Percentiles rank a stretch among this genome's conserved stretches.
Evolutionary conservation across 2,329 filamentous ascomycete genomes (phyloP).

Genomic region (Fusarium ambrosium): DNA sequence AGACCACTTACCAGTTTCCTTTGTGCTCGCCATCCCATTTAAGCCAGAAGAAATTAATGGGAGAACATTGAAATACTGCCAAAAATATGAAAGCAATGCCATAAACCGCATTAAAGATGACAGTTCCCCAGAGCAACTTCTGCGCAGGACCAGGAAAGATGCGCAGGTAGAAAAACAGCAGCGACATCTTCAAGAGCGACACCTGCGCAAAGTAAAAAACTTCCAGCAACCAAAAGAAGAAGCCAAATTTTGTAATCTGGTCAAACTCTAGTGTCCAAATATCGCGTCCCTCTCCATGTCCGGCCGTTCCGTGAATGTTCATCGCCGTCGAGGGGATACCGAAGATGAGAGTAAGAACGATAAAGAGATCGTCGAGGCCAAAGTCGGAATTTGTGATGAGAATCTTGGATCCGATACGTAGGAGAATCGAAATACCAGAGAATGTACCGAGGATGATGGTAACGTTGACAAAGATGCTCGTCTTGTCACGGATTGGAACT

Average conservation of each 20-base stretch:
- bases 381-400: constrained; percentile 27
- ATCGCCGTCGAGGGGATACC: constrained; percentile 32
- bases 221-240: constrained; percentile 32
- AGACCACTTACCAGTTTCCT: constrained; percentile 52
- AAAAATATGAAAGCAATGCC: constrained; percentile 51
- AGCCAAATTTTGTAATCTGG: constrained; percentile 28
- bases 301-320: constrained; percentile 33
- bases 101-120: constrained; percentile 34
- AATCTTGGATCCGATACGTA: constrained; percentile 36
- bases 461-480: constrained; percentile 24
- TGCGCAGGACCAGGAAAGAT: constrained; percentile 31
- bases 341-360: constrained; percentile 17
- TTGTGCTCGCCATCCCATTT: constrained; percentile 56
- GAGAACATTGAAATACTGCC: constrained; percentile 55
- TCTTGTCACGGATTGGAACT: constrained; percentile 30
- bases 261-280: constrained; percentile 34
- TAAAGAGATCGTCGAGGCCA: constrained; percentile 38
- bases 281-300: constrained; percentile 31
- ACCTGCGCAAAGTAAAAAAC: constrained; percentile 35
- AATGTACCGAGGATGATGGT: constrained; percentile 35
- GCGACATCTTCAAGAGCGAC: constrained; percentile 32
- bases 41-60: constrained; percentile 57
- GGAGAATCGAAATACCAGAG: constrained; percentile 30
- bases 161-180: constrained; percentile 39
- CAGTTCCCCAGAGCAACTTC: constrained; percentile 31